phyloP scores from a whole-genome alignment of 805 yeast genomes.

The Barnettozyma salicaria region DNA sequence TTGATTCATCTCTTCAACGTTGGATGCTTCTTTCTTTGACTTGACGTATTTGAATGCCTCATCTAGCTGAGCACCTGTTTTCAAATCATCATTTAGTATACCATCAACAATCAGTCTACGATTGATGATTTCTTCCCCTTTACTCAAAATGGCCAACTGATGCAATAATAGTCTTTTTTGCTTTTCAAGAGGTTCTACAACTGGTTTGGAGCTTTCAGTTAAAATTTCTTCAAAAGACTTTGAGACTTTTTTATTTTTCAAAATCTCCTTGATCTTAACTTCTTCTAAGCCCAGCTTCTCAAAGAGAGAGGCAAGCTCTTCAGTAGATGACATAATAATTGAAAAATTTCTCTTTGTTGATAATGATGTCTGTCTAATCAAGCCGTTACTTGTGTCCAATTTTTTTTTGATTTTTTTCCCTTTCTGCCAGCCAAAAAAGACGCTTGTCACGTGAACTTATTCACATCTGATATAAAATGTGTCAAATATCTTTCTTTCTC shows the following conservation, averaged over 20 bases:
- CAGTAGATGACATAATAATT: constrained; percentile 25
- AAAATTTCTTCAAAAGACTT: constrained; percentile 59
- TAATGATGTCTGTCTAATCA: no score
- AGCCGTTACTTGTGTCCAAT: no score
- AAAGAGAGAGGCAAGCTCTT: constrained; percentile 31
- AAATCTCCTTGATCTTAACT: constrained; percentile 68
- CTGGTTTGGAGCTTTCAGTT: constrained; percentile 33
- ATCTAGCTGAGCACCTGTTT: constrained; percentile 65
- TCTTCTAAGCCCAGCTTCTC: constrained; percentile 60
- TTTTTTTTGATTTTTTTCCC: background rate
- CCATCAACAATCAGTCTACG: constrained; percentile 52
- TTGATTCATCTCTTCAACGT: constrained; percentile 48
- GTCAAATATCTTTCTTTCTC: no score
- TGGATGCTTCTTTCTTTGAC: constrained; percentile 38
- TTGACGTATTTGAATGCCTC: constrained; percentile 77
- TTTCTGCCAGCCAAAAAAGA: no score
- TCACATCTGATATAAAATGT: no score
- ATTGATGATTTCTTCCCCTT: constrained; percentile 44
- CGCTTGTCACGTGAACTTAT: no score
- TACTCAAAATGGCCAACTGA: constrained; percentile 66
- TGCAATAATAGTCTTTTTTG: constrained; percentile 62
- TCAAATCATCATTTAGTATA: constrained; percentile 58
- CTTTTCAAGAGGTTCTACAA: constrained; percentile 42
- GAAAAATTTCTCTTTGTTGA: no score
- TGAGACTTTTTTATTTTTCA: constrained; percentile 82